Evolutionary conservation across 2,329 filamentous ascomycete genomes (phyloP), one percentile per base, ranked within the genome.

Genomic region (Stagonosporopsis vannaccii): DNA sequence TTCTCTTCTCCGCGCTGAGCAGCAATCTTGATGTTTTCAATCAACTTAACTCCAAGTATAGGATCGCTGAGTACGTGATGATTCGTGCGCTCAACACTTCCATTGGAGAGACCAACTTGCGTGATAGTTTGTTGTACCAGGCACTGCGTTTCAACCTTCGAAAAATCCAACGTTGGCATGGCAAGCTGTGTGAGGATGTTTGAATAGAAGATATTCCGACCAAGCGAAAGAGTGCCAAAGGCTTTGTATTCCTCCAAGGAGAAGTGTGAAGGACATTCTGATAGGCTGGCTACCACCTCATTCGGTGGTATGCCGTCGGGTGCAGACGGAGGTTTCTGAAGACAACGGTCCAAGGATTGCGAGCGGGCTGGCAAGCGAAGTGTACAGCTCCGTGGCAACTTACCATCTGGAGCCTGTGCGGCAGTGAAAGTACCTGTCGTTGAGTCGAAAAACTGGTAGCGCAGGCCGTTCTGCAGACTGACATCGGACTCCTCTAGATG

Each of bases 161-260:
- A 81, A 32, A 85, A 81, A 40, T 85, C 80, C 0, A 89, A 48
- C 1, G 74, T 74, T 0, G 81, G 71, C 64, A 75, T 72, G 0
- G 72, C 68, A 3, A 89, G 68, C 61, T 87, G 81, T 0, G 76
- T 64, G 0, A 85, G 65, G 3, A 89, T 80, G 49, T 87, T 88
- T 8, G 76, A 63, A 82, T 85, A 88, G 46, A 85, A 82, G 9
- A 86, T 71, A 1, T 70, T 66, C 11, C 76, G 55, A 0, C 85
- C 85, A 1, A 80, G 66, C 0, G 81, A 78, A 2, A 88, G 61
- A 0, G 78, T 65, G 0, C 78, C 76, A 25, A 87, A 79, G 0
- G 79, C 74, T 42, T 83, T 82, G 65, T 80, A 88, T 49, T 89
- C 85, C 0, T 81, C 79, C 0, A 85, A 55, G 0, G 80, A 76